Evolutionary conservation across 225 moss, liverwort and hornwort genomes (phyloP), one percentile per base, ranked within the genome.

Genomic region (Sphagnum contortum): DNA sequence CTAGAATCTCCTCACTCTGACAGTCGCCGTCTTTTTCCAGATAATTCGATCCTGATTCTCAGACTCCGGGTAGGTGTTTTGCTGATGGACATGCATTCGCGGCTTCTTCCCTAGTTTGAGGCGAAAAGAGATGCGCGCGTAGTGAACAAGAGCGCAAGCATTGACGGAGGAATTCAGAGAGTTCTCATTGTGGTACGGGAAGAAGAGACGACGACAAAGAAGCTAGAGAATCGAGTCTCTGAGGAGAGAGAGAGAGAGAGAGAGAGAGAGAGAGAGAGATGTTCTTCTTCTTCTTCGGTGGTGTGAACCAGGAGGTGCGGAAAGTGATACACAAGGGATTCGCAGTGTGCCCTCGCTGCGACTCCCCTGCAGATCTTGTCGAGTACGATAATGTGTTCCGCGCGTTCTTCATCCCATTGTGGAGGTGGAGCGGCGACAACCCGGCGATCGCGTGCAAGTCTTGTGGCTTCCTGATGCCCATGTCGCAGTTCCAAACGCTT

Each of bases 311-410:
- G 61, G 83, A 87, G 70, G 85, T 91, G 6, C 76, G 70, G 3
- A 77, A 79, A 44, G 77, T 77, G 67, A 69, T 91, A 3, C 72
- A 89, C 62, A 68, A 69, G 8, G 77, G 70, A 44, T 80, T 64
- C 51, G 74, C 75, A 2, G 47, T 45, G 9, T 91, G 91, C 69
- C 91, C 91, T 10, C 64, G 78, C 49, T 94, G 91, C 59, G 71
- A 61, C 59, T 80, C 77, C 0, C 65, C 73, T 53, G 89, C 88
- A 2, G 72, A 83, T 5, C 59, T 89, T 4, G 91, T 91, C 48
- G 87, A 91, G 72, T 94, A 89, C 48, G 89, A 89, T 68, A 81
- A 85, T 8, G 91, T 91, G 63, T 82, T 89, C 60, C 76, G 82
- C 51, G 68, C 81, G 0, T 94, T 87, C 61, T 80, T 89, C 77